Conservation (phyloP, 2,329 filamentous ascomycete genomes). For the Colletotrichum sp. region DNA sequence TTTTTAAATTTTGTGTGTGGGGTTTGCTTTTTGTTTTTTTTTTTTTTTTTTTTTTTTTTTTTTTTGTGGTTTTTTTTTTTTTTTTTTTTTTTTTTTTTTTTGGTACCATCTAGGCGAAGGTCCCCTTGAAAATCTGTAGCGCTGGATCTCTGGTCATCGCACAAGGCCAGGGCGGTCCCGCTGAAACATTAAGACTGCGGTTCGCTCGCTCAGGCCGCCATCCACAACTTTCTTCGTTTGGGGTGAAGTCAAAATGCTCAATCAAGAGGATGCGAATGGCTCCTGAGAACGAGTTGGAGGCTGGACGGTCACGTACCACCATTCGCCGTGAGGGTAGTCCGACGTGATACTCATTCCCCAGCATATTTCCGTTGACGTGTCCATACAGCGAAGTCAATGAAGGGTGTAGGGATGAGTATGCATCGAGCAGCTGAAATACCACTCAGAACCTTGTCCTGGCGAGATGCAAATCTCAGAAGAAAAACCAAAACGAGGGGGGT, state of each 20-base stretch:
- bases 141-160: not conserved
- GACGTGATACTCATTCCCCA: not conserved
- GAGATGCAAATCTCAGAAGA: not conserved
- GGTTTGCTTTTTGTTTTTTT: no score
- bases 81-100: no score
- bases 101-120: not conserved
- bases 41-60: no score
- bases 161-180: not conserved
- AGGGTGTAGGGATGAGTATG: not conserved
- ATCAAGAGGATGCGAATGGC: not conserved
- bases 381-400: not conserved
- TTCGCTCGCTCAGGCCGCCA: conserved; percentile 20
- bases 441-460: not conserved
- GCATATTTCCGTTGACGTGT: not conserved
- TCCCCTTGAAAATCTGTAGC: not conserved
- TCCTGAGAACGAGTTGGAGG: not conserved
- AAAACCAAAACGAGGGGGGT: not conserved
- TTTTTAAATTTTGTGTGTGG: no score
- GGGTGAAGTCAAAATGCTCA: conserved; percentile 2
- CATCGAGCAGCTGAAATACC: not conserved
- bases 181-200: conserved; percentile 13
- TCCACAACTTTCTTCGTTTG: conserved; percentile 5
- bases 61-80: no score
- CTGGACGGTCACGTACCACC: not conserved
- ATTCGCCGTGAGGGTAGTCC: not conserved